Evolutionary conservation across 225 moss, liverwort and hornwort genomes (phyloP).

Genomic region (Anthoceros angustus): DNA sequence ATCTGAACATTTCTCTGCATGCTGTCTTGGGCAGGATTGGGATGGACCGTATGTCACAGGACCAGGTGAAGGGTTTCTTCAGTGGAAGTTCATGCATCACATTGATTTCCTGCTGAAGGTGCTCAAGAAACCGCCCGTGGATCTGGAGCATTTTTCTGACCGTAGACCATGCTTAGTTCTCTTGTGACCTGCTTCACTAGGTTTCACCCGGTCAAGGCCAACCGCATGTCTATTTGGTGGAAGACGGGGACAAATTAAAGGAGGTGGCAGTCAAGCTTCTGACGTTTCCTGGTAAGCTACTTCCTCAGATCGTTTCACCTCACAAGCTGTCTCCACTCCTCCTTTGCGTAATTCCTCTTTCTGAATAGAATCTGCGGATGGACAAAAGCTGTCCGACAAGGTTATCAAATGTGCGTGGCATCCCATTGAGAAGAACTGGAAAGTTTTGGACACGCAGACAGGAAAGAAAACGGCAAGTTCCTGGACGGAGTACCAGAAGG

Average conservation of each 20-base stretch:
- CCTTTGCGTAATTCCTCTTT: not conserved
- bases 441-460: not conserved
- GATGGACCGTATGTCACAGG: not conserved
- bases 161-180: too few species aligned
- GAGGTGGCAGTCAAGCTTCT: not conserved
- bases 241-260: not conserved
- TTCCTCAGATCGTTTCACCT: not conserved
- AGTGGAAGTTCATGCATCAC: not conserved
- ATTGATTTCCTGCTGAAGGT: constrained; percentile 2
- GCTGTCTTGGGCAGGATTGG: not conserved
- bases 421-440: not conserved
- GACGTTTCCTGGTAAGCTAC: not conserved
- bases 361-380: not conserved
- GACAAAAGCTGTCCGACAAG: not conserved
- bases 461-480: not conserved
- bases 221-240: not conserved
- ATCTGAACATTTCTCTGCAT: not conserved
- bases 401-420: constrained; percentile 4
- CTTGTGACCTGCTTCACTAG: not conserved
- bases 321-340: not conserved
- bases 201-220: not conserved
- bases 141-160: not conserved
- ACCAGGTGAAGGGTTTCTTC: not conserved
- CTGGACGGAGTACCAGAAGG: not conserved
- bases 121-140: not conserved